Evolutionary conservation across 2,329 filamentous ascomycete species (phyloP), one percentile per base, ranked within the genome.

Genomic region (Phaeophleospora eucalypticola): DNA sequence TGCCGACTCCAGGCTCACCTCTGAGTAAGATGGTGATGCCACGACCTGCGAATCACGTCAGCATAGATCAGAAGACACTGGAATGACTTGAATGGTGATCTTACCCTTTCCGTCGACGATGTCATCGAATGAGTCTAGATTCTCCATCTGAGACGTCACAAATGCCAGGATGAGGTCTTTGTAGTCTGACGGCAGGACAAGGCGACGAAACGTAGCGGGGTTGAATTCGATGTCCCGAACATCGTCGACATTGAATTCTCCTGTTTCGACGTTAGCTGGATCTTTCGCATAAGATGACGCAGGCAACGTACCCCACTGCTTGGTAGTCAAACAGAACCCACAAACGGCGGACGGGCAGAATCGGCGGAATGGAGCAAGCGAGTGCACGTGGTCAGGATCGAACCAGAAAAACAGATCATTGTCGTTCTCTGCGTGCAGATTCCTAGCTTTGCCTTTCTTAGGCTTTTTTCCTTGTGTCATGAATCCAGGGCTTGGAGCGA

Each of bases 1-100:
- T 71, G 15, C 67, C 68, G 0, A 66, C 60, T 1, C 68, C 68
- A 9, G 45, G 66, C 32, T 58, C 58, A 0, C 68, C 67, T 15
- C 60, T 60, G 1, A 72, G 49, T 1, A 71, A 58, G 4, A 71
- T 57, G 16, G 66, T 52, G 1, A 69, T 52, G 1, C 67, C 68
- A 29, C 24, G 24, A 7, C 24, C 24, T 29, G 24, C 7, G 6
- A 12, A 12, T 29, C 24, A 7, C 24, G 12, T 29, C 12, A 29
- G 24, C 12, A 29, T 12, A 29, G 24, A 7, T 29, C 24, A 29
- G 24, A 29, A 12, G 24, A 12, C 6, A 29, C 24, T 39, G 43
- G 24, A 29, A 29, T 29, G 24, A 29, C 24, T 7, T 29, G 24
- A 6, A 12, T n/a, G 24, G 24, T 6, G 24, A 6, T 29, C 6